A percentile compares a stretch with the other conserved stretches of the same genome.
These are phyloP conservation scores for Lepidium sativum DNA, from an alignment of 345 rosid species.

Conservation along the genomic window DNA sequence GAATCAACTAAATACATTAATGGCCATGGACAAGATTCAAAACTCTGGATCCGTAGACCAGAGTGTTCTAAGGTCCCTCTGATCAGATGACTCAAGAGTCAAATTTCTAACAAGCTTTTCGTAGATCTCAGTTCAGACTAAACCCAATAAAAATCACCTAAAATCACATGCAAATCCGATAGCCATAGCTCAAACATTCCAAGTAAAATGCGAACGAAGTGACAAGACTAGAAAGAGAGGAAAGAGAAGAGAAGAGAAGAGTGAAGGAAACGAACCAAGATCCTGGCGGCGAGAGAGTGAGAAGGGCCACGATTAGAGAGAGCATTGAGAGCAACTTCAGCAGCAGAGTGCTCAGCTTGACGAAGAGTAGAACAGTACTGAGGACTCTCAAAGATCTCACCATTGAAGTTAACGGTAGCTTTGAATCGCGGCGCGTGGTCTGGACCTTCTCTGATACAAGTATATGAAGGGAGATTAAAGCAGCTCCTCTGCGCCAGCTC, in stretches of 20 bases:
- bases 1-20: no score
- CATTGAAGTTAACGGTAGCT: slow-evolving; percentile 93
- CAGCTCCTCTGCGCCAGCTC: slow-evolving; percentile 99
- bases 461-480: slow-evolving; percentile 86
- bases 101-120: neutral
- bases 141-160: neutral
- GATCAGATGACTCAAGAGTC: neutral
- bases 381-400: slow-evolving; percentile 95
- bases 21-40: slow-evolving; percentile 5
- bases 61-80: neutral
- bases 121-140: neutral
- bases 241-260: neutral
- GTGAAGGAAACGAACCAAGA: slow-evolving; percentile 46
- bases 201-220: neutral
- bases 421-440: slow-evolving; percentile 99
- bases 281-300: slow-evolving; percentile 95
- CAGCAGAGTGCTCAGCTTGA: slow-evolving; percentile 99
- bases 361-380: slow-evolving; percentile 96
- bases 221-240: neutral
- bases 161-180: slow-evolving; percentile 8
- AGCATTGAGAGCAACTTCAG: slow-evolving; percentile 88
- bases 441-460: slow-evolving; percentile 94
- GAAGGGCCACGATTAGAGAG: slow-evolving; percentile 95
- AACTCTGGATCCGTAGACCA: slow-evolving; percentile 14
- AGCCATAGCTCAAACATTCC: neutral